Base-by-base conservation (phyloP, 2,329 filamentous ascomycete species). In the Colletotrichum siamense region DNA sequence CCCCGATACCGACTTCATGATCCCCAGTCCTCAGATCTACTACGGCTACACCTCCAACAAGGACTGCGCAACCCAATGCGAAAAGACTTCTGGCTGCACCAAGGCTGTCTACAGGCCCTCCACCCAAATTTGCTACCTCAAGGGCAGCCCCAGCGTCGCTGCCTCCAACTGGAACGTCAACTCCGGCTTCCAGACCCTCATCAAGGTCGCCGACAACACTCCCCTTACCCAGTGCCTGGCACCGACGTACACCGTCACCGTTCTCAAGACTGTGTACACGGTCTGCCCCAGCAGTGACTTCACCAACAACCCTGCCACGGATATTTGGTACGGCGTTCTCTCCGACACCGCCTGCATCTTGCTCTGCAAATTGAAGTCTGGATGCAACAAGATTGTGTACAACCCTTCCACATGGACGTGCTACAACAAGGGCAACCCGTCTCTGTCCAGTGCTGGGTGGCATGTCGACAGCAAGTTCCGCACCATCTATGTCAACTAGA, bases 341-440 rank as follows among this genome's bases (percentile, higher is more conserved):
- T 69, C 18, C 22, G 65, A 73, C 18, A 13, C 44, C 7, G 55
- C 71, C 57, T 73, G 71, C 22, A 39, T 69, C 24, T 13, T 39
- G 13, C 65, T 69, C 10, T 73, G 71, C 30, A 28, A 36, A 12
- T 8, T 28, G 28, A 63, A 39, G 18, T n/a, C 30, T 13, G 71
- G 71, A 44, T 73, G 71, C 36, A 69, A 55, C 16, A 73, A 73
- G 57, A 32, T 64, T n/a, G 65, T 73, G 30, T 73, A 73, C 30
- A 64, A 73, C 39, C 63, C 44, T 32, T 44, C 52, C 24, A 73
- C 65, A 18, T 26, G 57, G 39, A 69, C 71, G 10, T 73, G 71
- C 22, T 73, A 69, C 36, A 73, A 69, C 65, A 69, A 73, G 71
- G 71, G 71, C n/a, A 73, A 69, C 18, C 65, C 71, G 15, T 69